Evolutionary conservation across 2,329 filamentous ascomycete genomes (phyloP).

Genomic region (Scopulariopsis brevicaulis): DNA sequence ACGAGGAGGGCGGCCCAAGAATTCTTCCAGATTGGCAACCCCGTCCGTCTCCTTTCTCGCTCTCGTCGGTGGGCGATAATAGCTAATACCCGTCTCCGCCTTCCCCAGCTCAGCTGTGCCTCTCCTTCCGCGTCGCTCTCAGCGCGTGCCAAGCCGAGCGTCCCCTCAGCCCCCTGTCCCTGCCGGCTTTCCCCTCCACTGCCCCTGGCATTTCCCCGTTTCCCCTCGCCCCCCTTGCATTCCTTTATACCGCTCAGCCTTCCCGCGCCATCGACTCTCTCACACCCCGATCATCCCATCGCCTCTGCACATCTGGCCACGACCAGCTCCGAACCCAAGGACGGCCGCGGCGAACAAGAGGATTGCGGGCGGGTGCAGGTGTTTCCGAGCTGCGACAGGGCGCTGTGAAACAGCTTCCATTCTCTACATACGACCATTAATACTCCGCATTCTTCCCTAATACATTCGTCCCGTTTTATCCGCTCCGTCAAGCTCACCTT

Average conservation of each 20-base stretch:
- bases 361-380: not conserved
- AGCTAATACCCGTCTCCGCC: not conserved
- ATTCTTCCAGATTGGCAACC: slow-evolving; percentile 6
- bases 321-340: not conserved
- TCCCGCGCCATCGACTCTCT: not conserved
- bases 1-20: not conserved
- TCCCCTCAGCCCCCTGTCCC: not conserved
- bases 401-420: not conserved
- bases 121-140: not conserved
- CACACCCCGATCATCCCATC: slow-evolving; percentile 1
- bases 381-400: not conserved
- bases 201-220: not conserved
- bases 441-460: not conserved
- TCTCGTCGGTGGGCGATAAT: not conserved
- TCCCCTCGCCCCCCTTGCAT: not conserved
- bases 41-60: not conserved
- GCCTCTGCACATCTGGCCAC: slow-evolving; percentile 1
- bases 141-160: not conserved
- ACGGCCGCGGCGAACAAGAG: not conserved
- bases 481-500: not conserved
- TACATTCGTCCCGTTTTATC: not conserved
- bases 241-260: slow-evolving; percentile 2
- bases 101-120: not conserved
- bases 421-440: not conserved
- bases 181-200: not conserved